Evolutionary conservation across 2,329 filamentous ascomycete genomes (phyloP), one percentile per base, ranked within the genome.

Genomic region (Ophiostoma himal-ulmi): DNA sequence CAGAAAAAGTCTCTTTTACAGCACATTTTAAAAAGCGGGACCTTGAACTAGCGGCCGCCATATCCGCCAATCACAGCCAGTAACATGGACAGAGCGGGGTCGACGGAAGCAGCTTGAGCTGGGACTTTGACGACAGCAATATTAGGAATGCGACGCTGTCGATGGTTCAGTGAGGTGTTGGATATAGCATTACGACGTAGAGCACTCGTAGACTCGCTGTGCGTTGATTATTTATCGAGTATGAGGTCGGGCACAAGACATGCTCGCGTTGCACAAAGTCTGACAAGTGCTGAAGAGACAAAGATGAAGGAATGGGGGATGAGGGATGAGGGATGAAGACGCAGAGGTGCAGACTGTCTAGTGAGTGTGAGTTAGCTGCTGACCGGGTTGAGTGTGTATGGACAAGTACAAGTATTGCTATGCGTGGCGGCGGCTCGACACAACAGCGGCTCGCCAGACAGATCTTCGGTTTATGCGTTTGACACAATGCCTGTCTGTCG

Each of bases 1-100:
- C 44, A 20, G 36, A 66, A 7, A 34, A 67, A 17, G 70, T 71
- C 52, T 44, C 62, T 4, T 54, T 70, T 54, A 57, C 66, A 68
- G 10, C 65, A 44, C 68, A 71, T 71, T 70, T 70, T 67, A 71
- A 70, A 68, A 68, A 70, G 70, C 68, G 70, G 70, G 65, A 7
- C 68, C 17, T 5, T 1, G 5, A 41, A 68, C 22, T 71, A 69
- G 70, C 70, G 70, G 64, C 70, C 68, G 65, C 39, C 44, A 13
- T 10, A 22, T 2, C 2, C 10, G 22, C 65, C 65, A 67, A 67
- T 67, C 36, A 57, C 52, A 26, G 52, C 0, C 52, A 17, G n/a
- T 13, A 34, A 26, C 41, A 22, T 17, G 8, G n/a, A 1, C 22
- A 22, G n/a, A 68, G 67, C 67, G 67, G 67, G 67, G 67, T 68